Percentiles rank a stretch among this genome's conserved stretches.
phyloP scores from a whole-genome alignment of 306 rosid species.

The Fagus sylvatica region DNA sequence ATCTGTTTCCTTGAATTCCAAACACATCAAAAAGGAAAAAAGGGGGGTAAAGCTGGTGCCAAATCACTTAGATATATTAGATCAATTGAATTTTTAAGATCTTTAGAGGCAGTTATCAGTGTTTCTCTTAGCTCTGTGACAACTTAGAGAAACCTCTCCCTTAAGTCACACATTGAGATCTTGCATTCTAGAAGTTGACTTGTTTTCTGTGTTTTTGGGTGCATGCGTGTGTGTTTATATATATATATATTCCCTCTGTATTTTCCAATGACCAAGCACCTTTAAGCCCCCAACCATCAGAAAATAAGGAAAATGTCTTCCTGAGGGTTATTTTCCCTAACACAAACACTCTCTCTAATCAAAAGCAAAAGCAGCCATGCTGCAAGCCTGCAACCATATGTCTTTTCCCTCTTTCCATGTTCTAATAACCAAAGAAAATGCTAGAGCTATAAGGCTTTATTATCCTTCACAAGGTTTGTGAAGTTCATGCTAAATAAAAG shows the following conservation, averaged over 20 bases:
- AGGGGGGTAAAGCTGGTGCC: background rate
- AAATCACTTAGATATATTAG: background rate
- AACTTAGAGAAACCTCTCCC: background rate
- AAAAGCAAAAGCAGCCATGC: too few relatives aligned
- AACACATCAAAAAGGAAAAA: background rate
- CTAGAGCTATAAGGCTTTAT: too few relatives aligned
- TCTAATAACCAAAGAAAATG: too few relatives aligned
- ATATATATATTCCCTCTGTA: background rate
- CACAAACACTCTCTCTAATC: background rate
- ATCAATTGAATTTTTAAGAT: background rate
- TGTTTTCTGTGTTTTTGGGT: background rate
- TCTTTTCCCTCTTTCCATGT: too few relatives aligned
- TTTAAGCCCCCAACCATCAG: background rate
- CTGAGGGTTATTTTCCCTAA: background rate
- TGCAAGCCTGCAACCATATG: too few relatives aligned
- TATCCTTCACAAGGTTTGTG: too few relatives aligned
- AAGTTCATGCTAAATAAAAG: too few relatives aligned
- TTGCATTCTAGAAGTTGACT: background rate
- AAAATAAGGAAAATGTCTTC: background rate
- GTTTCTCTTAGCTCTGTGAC: background rate
- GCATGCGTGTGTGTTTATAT: background rate
- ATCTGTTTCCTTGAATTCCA: background rate
- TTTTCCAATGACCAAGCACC: background rate
- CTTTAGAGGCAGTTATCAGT: background rate
- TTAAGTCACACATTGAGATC: background rate